These are phyloP conservation scores for Gossypium arboreum DNA, from an alignment of 345 rosid genomes.

Conservation along the genomic window DNA sequence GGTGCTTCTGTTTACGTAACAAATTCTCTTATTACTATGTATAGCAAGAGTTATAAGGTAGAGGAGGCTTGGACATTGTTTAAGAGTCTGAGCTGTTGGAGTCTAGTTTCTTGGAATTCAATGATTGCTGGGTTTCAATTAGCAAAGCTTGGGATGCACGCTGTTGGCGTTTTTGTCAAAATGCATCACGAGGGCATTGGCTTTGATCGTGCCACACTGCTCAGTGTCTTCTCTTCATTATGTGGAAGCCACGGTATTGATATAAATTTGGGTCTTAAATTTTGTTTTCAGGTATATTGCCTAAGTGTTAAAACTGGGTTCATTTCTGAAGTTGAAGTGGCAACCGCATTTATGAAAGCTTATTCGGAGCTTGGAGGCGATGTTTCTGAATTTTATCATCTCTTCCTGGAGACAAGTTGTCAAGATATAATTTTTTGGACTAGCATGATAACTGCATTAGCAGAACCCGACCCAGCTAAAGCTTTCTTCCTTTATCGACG, in stretches of 20 bases:
- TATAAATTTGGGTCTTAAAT: slow-evolving; percentile 32
- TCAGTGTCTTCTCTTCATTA: slow-evolving; percentile 62
- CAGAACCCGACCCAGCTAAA: slow-evolving; percentile 57
- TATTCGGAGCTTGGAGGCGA: slow-evolving; percentile 63
- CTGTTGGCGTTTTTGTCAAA: slow-evolving; percentile 39
- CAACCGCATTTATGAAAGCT: slow-evolving; percentile 69
- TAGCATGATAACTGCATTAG: slow-evolving; percentile 68
- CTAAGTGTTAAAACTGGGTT: slow-evolving; percentile 53
- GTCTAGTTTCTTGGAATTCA: slow-evolving; percentile 73
- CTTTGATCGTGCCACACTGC: slow-evolving; percentile 69
- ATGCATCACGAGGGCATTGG: slow-evolving; percentile 53
- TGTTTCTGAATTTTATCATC: slow-evolving; percentile 46
- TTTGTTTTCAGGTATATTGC: slow-evolving; percentile 61
- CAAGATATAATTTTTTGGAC: slow-evolving; percentile 76
- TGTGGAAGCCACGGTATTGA: slow-evolving; percentile 32
- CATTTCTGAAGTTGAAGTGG: slow-evolving; percentile 53
- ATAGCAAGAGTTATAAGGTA: slow-evolving; percentile 35
- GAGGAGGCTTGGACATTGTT: slow-evolving; percentile 69
- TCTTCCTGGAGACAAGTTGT: slow-evolving; percentile 47
- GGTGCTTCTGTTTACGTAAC: slow-evolving; percentile 49
- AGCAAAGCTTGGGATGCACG: slow-evolving; percentile 40
- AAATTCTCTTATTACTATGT: slow-evolving; percentile 74
- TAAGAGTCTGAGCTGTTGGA: slow-evolving; percentile 38
- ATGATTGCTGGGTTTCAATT: slow-evolving; percentile 66
- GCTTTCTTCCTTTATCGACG: slow-evolving; percentile 60